Conservation (phyloP, 805 yeast species). For the Zygoascus ofunaensis region DNA sequence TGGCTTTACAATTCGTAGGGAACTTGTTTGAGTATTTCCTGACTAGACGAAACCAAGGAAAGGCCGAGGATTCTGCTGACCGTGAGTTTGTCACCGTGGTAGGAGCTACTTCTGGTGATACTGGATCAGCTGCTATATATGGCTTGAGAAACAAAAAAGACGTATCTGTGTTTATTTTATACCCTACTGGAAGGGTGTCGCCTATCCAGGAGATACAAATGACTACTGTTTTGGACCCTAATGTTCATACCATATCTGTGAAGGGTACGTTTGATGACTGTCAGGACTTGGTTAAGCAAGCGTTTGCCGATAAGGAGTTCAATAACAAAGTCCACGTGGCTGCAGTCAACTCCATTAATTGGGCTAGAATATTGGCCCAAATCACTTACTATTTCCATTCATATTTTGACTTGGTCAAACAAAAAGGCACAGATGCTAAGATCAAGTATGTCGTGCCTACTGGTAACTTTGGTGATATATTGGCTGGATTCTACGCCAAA, state of each 20-base stretch:
- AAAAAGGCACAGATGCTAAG: constrained; percentile 16
- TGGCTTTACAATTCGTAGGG: constrained; percentile 96
- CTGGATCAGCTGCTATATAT: constrained; percentile 98
- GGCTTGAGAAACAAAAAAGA: constrained; percentile 96
- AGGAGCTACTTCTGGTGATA: constrained; percentile 98
- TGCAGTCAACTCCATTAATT: constrained; percentile 95
- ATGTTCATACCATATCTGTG: constrained; percentile 91
- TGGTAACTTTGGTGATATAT: constrained; percentile 96
- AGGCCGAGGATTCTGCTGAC: constrained; percentile 38
- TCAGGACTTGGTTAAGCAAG: constrained; percentile 89
- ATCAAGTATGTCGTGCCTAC: constrained; percentile 90
- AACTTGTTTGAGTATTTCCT: constrained; percentile 91
- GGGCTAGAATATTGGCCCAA: constrained; percentile 98
- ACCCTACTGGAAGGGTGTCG: constrained; percentile 95
- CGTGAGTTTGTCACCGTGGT: constrained; percentile 87
- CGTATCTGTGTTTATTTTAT: constrained; percentile 91
- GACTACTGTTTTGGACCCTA: constrained; percentile 90
- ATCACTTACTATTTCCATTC: constrained; percentile 94
- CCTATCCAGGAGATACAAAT: constrained; percentile 97
- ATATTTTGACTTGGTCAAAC: constrained; percentile 55
- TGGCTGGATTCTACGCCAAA: constrained; percentile 92
- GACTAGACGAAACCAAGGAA: constrained; percentile 56
- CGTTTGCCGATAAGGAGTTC: constrained; percentile 83
- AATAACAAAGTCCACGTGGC: constrained; percentile 88
- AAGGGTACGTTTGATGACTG: constrained; percentile 97